Evolutionary conservation across 805 yeast genomes (phyloP), one percentile per base, ranked within the genome.

Genomic region (Candida maltosa): DNA sequence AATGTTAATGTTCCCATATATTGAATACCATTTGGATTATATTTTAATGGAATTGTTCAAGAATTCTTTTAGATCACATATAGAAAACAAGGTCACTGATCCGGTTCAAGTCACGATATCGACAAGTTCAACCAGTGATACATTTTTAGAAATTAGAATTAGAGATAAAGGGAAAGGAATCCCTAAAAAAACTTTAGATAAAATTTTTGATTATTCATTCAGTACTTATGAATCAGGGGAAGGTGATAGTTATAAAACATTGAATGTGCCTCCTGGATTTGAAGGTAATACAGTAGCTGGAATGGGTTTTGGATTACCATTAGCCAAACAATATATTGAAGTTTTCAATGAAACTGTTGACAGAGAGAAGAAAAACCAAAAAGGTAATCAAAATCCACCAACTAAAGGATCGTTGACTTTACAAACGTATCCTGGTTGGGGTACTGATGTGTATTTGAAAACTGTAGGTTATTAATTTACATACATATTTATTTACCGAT

Each of bases 291-390:
- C 73, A 6, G 78, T 91, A 23, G 96, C 97, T 0, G 98, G 98
- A 0, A 84, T 93, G 85, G 97, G 97, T 1, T 91, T 87, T 54
- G 98, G 98, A 0, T 60, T 91, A 37, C 97, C 97, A 5, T 64
- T 91, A 42, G 84, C 89, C 65, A 66, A 62, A 42, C 60, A 57
- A 42, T 67, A 67, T 46, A 52, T 65, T 14, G 71, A 67, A 46
- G 58, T 65, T 2, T 67, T 67, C 44, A 65, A 65, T 41, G 67
- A 60, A 34, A 57, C 64, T 4, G 24, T 53, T 3, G 24, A 29
- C 8, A 16, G 20, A 19, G 27, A 6, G 32, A 22, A 29, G n/a
- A 22, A 29, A 10, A 12, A 12, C 9, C 19, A 16, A 6, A 6
- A 4, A 4, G 22, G 40, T 7, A 32, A 38, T 15, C 48, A 43